phyloP scores from a whole-genome alignment of 345 rosid genomes.

The Litchi chinensis region DNA sequence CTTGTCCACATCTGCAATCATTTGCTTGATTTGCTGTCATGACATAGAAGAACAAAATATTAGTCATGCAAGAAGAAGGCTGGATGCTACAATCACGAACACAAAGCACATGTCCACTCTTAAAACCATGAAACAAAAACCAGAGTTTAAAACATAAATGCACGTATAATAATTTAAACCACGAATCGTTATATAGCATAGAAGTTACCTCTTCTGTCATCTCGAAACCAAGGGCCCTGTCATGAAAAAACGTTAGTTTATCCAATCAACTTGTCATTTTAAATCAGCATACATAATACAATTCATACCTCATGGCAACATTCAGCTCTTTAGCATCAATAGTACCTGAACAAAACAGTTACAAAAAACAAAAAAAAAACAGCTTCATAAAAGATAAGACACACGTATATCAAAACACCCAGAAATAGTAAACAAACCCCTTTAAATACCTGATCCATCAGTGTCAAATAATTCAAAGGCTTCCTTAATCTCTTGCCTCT shows the following conservation, averaged over 20 bases:
- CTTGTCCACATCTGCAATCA: constrained; percentile 97
- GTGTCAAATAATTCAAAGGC: constrained; percentile 94
- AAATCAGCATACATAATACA: background rate
- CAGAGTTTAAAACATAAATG: background rate
- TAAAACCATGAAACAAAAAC: background rate
- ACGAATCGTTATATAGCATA: background rate
- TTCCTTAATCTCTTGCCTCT: constrained; percentile 89
- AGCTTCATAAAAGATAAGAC: background rate
- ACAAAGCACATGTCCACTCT: constrained; percentile 1
- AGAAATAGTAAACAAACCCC: background rate
- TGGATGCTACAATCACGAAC: background rate
- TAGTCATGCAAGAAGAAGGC: background rate
- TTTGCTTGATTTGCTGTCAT: constrained; percentile 83
- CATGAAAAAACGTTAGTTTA: constrained; percentile 18
- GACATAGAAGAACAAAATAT: constrained; percentile 11
- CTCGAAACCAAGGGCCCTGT: constrained; percentile 98
- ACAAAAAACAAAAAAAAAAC: constrained; percentile 14
- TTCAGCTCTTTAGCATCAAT: constrained; percentile 97
- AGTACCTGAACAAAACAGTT: constrained; percentile 54
- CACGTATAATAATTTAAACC: background rate
- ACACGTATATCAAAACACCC: background rate
- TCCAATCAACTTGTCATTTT: background rate
- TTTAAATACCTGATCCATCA: constrained; percentile 75
- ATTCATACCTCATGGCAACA: constrained; percentile 89
- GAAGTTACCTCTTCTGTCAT: constrained; percentile 85